Evolutionary conservation across 2,329 filamentous ascomycete species (phyloP).

Genomic region (Stemphylium vesicarium): DNA sequence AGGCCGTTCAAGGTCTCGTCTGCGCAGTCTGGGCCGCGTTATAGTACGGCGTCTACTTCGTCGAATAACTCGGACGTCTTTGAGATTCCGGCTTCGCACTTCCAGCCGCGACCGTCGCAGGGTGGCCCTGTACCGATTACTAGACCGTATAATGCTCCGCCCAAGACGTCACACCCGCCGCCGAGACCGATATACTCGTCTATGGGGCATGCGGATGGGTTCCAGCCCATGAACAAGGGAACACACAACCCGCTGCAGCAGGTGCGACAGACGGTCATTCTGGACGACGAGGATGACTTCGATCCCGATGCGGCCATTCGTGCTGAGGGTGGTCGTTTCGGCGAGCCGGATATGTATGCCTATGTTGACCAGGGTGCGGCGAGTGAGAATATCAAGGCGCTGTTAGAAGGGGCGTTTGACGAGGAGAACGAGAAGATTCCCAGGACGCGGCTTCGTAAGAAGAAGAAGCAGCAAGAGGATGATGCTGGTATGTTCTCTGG

Average conservation of each 20-base stretch:
- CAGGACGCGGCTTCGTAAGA: constrained; percentile 53
- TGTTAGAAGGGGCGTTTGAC: constrained; percentile 82
- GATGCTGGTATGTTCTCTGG: constrained; percentile 23
- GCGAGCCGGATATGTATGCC: constrained; percentile 60
- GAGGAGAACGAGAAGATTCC: constrained; percentile 68
- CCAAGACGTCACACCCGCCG: constrained; percentile 56
- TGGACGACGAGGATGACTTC: constrained; percentile 54
- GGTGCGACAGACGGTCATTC: constrained; percentile 50
- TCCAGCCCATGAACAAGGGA: constrained; percentile 47
- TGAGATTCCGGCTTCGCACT: constrained; percentile 45
- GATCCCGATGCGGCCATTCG: constrained; percentile 56
- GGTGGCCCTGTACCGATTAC: constrained; percentile 52
- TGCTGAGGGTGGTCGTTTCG: constrained; percentile 57
- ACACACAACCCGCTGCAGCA: constrained; percentile 37
- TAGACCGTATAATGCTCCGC: constrained; percentile 55
- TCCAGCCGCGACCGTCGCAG: constrained; percentile 37
- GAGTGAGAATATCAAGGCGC: constrained; percentile 76
- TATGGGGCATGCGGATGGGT: constrained; percentile 49
- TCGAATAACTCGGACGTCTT: constrained; percentile 42
- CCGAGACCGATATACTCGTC: constrained; percentile 62
- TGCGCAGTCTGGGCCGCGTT: constrained; percentile 28
- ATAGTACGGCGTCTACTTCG: constrained; percentile 31
- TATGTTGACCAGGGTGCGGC: constrained; percentile 77
- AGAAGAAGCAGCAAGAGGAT: constrained; percentile 49
- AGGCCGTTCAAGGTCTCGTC: constrained; percentile 24